A percentile compares a stretch with the other conserved stretches of the same genome.
Conservation (phyloP, 2,329 filamentous ascomycete genomes). For the Lachnellula occidentalis region DNA sequence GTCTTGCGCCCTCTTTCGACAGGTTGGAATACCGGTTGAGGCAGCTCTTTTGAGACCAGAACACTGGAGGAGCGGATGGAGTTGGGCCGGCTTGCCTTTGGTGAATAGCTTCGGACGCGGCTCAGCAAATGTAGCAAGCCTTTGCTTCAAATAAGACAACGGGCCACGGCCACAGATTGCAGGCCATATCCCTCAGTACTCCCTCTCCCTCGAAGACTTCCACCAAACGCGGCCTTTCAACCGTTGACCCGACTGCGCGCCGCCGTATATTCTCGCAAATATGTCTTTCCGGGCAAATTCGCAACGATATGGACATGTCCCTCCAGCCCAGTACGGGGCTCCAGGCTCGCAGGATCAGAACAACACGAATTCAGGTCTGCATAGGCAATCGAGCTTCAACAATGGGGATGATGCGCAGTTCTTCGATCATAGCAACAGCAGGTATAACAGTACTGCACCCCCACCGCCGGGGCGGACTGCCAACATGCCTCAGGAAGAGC, state of each 20-base stretch:
- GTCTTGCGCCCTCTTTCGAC: background rate
- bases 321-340: constrained; percentile 56
- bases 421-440: constrained; percentile 34
- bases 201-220: constrained; percentile 4
- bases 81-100: constrained; percentile 7
- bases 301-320: constrained; percentile 60
- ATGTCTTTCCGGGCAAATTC: constrained; percentile 60
- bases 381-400: constrained; percentile 66
- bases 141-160: constrained; percentile 10
- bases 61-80: constrained; percentile 16
- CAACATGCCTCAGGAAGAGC: constrained; percentile 46
- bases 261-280: constrained; percentile 7
- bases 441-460: constrained; percentile 29
- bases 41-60: constrained; percentile 9
- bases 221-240: background rate
- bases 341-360: constrained; percentile 36
- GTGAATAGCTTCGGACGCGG: constrained; percentile 15
- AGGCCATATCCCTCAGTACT: constrained; percentile 6
- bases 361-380: constrained; percentile 32
- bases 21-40: background rate
- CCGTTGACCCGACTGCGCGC: constrained; percentile 8
- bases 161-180: constrained; percentile 18
- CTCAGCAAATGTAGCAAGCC: constrained; percentile 19
- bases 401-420: constrained; percentile 65
- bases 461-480: constrained; percentile 22